Evolutionary conservation across 2,329 filamentous ascomycete species (phyloP), one percentile per base, ranked within the genome.

Genomic region (Apiospora kogelbergensis): DNA sequence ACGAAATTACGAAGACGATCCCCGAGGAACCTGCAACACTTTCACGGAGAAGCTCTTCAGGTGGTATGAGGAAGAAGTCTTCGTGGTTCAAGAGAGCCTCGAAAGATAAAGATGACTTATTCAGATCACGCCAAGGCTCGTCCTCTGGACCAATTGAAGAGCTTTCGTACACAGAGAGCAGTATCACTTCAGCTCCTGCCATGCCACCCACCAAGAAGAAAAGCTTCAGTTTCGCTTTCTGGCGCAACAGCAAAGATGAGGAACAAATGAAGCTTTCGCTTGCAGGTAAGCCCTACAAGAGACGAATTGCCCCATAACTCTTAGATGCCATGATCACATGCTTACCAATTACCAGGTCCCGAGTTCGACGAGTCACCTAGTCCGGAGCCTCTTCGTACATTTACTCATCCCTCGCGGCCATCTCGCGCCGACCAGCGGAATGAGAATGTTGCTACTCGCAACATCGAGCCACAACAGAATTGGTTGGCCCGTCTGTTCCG

Each of bases 401-500:
- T 73, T 60, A 74, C 69, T 37, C 73, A 70, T 69, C 67, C 72
- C 6, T 65, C 65, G 6, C 72, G 68, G 20, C 70, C 69, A 33
- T 53, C 57, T 41, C 69, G 71, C 46, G 71, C 70, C 57, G 74
- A 71, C 70, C 73, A 75, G 48, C 66, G 65, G 68, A 72, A 71
- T 11, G 75, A 77, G 22, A 73, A 73, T 26, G 66, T 73, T 17
- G 60, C 72, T 45, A 68, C 71, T 68, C 85, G 86, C 68, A 86
- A 85, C 80, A 92, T 88, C 75, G 90, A 89, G 71, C 86, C 89
- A 40, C 91, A 90, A 77, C 90, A 94, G 76, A 97, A 92, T 74
- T 98, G 95, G 95, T 88, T 98, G 67, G 91, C 93, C 40, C 92
- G 93, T 20, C 89, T 98, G 63, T 93, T 98, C 82, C 90, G 94